A percentile compares a stretch with the other conserved stretches of the same genome.
These are phyloP conservation scores for Phytophthora citricola DNA, from an alignment of 352 stramenopile species.

Conservation along the genomic window DNA sequence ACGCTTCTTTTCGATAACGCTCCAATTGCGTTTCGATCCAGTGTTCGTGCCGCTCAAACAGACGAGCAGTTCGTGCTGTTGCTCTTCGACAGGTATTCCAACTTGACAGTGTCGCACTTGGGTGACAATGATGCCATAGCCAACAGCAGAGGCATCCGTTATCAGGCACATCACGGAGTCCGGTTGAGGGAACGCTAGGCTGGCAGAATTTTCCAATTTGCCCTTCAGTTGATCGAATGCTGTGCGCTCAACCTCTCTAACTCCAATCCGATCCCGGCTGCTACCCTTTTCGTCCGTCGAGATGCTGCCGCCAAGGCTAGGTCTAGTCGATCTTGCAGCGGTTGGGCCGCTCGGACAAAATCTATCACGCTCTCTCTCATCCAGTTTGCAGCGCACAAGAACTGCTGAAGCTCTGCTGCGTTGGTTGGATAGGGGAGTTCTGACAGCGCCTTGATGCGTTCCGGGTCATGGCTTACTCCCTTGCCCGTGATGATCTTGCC, in stretches of 20 bases:
- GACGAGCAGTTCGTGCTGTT: slow-evolving; percentile 7
- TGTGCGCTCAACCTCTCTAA: background rate
- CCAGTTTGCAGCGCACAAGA: too few relatives aligned
- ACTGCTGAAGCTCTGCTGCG: slow-evolving; percentile 1
- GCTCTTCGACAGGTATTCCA: slow-evolving; percentile 4
- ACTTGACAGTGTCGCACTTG: background rate
- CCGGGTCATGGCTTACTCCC: slow-evolving; percentile 1
- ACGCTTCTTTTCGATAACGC: slow-evolving; percentile 3
- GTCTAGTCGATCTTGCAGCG: slow-evolving; percentile 6
- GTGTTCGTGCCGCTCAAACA: slow-evolving; percentile 12
- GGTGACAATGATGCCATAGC: background rate
- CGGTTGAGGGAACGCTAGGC: background rate
- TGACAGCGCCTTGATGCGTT: background rate
- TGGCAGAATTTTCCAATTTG: background rate
- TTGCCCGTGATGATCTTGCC: slow-evolving; percentile 16
- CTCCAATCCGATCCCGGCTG: background rate
- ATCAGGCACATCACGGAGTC: background rate
- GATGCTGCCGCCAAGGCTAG: background rate
- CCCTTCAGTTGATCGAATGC: background rate
- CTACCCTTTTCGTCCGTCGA: background rate
- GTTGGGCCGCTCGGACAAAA: background rate
- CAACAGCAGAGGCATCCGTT: background rate
- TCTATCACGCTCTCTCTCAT: slow-evolving; percentile 10
- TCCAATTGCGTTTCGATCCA: slow-evolving; percentile 4
- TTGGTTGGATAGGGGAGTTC: slow-evolving; percentile 2